Base-by-base conservation (phyloP, 2,329 filamentous ascomycete species). In the Triangularia verruculosa region DNA sequence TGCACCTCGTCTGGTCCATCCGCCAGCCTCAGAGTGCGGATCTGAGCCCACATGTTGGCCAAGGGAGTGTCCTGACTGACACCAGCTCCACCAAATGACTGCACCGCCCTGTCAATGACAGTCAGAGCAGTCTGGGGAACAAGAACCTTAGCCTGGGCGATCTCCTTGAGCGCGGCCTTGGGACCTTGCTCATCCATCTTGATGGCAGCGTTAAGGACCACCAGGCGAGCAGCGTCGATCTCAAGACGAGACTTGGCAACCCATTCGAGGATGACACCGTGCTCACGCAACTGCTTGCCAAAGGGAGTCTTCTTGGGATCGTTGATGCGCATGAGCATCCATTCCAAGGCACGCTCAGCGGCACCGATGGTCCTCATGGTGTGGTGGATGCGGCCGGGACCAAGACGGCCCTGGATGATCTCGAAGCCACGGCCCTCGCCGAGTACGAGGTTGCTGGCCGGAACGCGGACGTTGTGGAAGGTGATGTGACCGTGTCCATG, bases 1-100 rank as follows among this genome's bases (percentile, higher is more conserved):
- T 96, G 95, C 65, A 98, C 95, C 86, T 99, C 95, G 78, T 99
- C 95, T 0, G 95, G 95, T 0, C 95, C 95, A 77, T 99, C 95
- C 0, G 92, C 93, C 70, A 97, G 86, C 66, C 91, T 84, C 77
- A 97, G 82, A 6, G 93, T 97, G 64, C 93, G 83, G 72, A 93
- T 91, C 65, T 84, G 80, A 20, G 91, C 87, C 88, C 91, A 96
- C 86, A 93, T 89, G 74, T 82, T 84, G 12, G 93, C 93, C 68
- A 99, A 81, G 20, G 95, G 95, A 1, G 95, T 98, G 74, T 99
- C 95, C 81, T 98, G 95, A 73, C 87, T 91, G 57, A 99, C 90
- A 74, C 95, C 95, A 3, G 91, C 92, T 64, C 89, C 95, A 65
- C 95, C 95, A 72, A 93, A 97, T 0, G 92, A 86, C 83, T 99